phyloP scores from a whole-genome alignment of 257 asterid genomes.

The Cordia subcordata region DNA sequence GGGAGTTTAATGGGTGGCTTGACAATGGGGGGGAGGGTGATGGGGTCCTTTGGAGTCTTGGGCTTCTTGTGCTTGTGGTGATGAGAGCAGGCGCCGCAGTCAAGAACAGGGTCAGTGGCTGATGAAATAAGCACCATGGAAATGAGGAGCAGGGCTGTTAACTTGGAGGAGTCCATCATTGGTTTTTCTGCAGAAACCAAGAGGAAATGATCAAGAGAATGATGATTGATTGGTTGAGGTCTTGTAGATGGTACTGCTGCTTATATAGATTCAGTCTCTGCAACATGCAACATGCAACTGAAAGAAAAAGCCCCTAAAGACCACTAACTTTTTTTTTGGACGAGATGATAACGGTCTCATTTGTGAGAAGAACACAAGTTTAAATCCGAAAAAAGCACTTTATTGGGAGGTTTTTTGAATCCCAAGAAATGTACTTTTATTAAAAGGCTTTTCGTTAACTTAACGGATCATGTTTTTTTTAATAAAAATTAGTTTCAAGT shows the following conservation, averaged over 20 bases:
- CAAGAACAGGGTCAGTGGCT: constrained; percentile 31
- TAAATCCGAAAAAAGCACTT: no score
- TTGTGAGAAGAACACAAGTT: no score
- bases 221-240: constrained; percentile 12
- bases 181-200: not conserved
- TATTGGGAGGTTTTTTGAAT: no score
- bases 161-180: constrained; percentile 44
- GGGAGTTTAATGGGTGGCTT: constrained; percentile 17
- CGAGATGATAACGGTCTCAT: no score
- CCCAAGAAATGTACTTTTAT: no score
- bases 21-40: not conserved
- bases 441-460: no score
- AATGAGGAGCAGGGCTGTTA: constrained; percentile 43
- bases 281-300: no score
- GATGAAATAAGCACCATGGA: constrained; percentile 44
- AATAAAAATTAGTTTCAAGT: no score
- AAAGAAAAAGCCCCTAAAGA: constrained; percentile 33
- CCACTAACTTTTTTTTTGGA: no score
- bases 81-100: constrained; percentile 44
- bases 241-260: constrained; percentile 8
- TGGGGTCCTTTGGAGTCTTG: constrained; percentile 22
- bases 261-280: constrained; percentile 17
- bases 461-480: no score
- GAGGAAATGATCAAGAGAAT: constrained; percentile 8
- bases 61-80: constrained; percentile 26